Conservation (phyloP, 1,284 basidiomycete species). For the Wolfiporia cocos region DNA sequence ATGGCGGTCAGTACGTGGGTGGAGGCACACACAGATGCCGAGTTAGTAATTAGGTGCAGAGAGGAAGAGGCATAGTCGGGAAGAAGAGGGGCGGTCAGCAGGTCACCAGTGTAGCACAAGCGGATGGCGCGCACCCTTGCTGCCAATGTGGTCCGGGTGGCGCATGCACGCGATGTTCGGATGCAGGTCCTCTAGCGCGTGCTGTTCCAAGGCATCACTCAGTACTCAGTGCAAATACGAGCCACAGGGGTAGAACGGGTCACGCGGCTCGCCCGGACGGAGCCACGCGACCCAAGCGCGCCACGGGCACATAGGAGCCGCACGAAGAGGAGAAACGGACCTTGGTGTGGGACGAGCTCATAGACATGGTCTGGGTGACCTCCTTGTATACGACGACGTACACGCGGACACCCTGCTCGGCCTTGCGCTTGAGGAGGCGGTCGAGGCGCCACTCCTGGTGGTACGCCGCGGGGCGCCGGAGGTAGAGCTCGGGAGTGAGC, state of each 20-base stretch:
- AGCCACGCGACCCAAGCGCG: no score
- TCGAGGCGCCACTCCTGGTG: constrained; percentile 87
- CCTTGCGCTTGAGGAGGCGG: constrained; percentile 78
- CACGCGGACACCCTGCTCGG: constrained; percentile 84
- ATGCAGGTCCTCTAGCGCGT: constrained; percentile 76
- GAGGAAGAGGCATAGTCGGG: no score
- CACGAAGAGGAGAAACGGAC: no score
- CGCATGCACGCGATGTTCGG: constrained; percentile 84
- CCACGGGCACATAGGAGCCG: not conserved
- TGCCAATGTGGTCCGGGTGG: constrained; percentile 86
- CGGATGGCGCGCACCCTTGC: constrained; percentile 43
- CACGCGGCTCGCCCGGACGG: no score
- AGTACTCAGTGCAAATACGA: no score
- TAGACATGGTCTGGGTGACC: constrained; percentile 86
- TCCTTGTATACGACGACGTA: constrained; percentile 91
- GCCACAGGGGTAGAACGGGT: no score
- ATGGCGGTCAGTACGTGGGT: not conserved
- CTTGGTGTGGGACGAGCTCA: constrained; percentile 85
- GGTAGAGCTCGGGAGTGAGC: constrained; percentile 89
- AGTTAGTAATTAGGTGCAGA: no score
- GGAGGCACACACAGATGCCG: no score
- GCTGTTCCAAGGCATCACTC: constrained; percentile 32
- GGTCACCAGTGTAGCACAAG: not conserved
- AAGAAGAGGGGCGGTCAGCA: no score
- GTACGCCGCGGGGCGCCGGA: constrained; percentile 82